Base-by-base conservation (phyloP, 345 rosid species). In the Euphorbia peplus region DNA sequence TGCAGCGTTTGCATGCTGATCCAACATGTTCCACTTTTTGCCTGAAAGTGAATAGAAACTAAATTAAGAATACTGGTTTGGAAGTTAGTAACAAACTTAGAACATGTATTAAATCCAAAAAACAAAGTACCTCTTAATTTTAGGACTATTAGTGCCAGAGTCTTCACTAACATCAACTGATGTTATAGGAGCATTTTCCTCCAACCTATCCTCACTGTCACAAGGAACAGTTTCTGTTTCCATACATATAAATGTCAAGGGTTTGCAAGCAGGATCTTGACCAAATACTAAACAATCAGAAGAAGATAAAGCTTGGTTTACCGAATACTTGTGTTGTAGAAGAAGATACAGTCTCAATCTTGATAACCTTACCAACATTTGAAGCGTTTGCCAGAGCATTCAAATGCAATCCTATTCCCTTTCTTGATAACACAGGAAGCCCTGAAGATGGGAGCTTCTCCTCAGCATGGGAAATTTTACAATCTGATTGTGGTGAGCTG, bases 331-430 rank as follows among this genome's bases (percentile, higher is more conserved):
- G 80, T 63, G 57, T 78, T 65, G 70, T 71, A 47, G 81, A 80
- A 67, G 81, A 80, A 67, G 72, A 64, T 50, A 54, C 24, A 29
- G 73, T 68, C 77, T 62, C 69, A 50, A 3, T 29, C 62, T 64
- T 72, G 66, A 72, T 51, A 64, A 67, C 39, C 44, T 74, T 78
- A 56, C 62, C 67, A 41, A 70, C 79, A 66, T 47, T 69, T 61
- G 80, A 70, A 62, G 76, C 16, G 44, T 67, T 80, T 60, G 73
- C 70, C 47, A 87, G 81, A 68, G 77, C 79, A 80, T 85, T 86
- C 79, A 85, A 82, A 79, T 82, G 91, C 83, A 87, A 80, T 60
- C 87, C 91, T 72, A 75, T 73, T 4, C 80, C 70, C 29, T 48
- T 64, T 69, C 67, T 76, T 44, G 64, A 78, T 51, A 80, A 70